Conservation (phyloP, 202 grass and related monocot genomes). For the Musa balbisiana region DNA sequence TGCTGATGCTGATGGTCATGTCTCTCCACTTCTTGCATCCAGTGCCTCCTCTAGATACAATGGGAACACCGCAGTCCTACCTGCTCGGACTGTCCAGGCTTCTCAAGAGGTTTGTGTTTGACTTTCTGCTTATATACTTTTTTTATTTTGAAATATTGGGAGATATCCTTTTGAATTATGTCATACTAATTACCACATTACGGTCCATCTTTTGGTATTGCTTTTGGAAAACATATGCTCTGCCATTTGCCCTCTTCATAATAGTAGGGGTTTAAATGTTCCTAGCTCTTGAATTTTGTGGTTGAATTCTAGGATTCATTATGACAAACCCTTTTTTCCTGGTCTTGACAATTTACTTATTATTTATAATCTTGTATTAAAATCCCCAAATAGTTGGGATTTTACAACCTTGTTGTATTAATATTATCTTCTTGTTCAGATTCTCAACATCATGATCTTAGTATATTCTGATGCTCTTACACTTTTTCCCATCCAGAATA, state of each 20-base stretch:
- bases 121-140: background rate
- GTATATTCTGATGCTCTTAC: background rate
- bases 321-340: background rate
- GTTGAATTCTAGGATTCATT: too few relatives aligned
- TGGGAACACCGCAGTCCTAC: constrained; percentile 39
- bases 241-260: too few relatives aligned
- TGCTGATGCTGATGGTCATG: constrained; percentile 45
- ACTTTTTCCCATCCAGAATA: constrained; percentile 29
- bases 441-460: background rate
- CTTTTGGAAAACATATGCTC: too few relatives aligned
- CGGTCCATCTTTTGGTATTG: too few relatives aligned
- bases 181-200: background rate
- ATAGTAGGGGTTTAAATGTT: too few relatives aligned
- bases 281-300: too few relatives aligned
- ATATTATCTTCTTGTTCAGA: background rate
- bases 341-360: background rate
- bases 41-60: constrained; percentile 5
- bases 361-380: background rate
- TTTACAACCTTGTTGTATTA: background rate
- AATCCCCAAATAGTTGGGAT: too few relatives aligned
- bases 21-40: constrained; percentile 47
- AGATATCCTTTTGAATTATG: background rate
- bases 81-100: constrained; percentile 46
- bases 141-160: background rate
- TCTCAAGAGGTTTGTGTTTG: constrained; percentile 58